Percentiles rank a stretch among this genome's conserved stretches.
Conservation (phyloP, 257 asterid species). For the Nicotiana attenuata region DNA sequence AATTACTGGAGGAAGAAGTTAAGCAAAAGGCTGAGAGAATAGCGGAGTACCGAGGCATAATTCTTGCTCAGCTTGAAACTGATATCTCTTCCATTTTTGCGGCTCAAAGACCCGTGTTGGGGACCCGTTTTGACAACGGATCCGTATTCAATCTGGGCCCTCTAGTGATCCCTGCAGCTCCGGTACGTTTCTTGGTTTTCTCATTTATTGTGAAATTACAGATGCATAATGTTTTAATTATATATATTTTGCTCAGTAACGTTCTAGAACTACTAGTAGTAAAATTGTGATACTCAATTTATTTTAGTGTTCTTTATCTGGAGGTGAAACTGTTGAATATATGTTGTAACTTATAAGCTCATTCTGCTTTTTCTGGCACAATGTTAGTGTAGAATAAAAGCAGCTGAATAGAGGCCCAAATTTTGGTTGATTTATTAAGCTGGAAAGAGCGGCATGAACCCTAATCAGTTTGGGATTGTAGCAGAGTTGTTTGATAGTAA, state of each 20-base stretch:
- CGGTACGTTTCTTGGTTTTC: slow-evolving; percentile 20
- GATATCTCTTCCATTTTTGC: slow-evolving; percentile 45
- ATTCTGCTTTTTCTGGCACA: not conserved
- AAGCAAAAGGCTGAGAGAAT: slow-evolving; percentile 47
- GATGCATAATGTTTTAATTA: no score
- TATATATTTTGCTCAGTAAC: not conserved
- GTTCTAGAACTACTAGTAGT: not conserved
- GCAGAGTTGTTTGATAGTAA: not conserved
- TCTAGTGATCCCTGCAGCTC: slow-evolving; percentile 20
- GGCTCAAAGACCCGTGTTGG: slow-evolving; percentile 41
- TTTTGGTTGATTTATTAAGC: not conserved
- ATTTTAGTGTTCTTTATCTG: not conserved
- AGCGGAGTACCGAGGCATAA: slow-evolving; percentile 40
- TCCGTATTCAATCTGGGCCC: slow-evolving; percentile 23
- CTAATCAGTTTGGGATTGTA: not conserved
- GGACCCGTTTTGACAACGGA: slow-evolving; percentile 20
- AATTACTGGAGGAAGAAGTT: slow-evolving; percentile 47
- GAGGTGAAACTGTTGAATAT: not conserved
- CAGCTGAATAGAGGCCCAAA: not conserved
- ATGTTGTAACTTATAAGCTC: not conserved
- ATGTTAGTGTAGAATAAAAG: not conserved
- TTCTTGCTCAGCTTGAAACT: slow-evolving; percentile 47
- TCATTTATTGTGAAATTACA: not conserved
- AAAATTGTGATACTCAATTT: not conserved
- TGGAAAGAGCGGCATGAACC: not conserved